phyloP scores from a whole-genome alignment of 805 yeast species.

The Wickerhamomyces ciferrii region DNA sequence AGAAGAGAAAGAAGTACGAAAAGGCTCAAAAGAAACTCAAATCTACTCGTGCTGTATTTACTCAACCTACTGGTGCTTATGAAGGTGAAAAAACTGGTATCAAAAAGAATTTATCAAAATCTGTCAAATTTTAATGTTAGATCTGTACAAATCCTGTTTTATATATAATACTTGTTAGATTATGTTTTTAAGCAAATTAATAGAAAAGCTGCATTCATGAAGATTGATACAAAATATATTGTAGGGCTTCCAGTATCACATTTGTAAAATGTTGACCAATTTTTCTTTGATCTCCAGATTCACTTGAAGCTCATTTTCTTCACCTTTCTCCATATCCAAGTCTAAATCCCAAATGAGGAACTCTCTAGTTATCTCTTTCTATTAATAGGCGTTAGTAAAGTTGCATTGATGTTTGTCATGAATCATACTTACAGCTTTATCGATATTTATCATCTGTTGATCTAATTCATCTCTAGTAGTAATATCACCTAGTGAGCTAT shows the following conservation, averaged over 20 bases:
- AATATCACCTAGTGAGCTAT: neutral
- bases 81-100: slow-evolving; percentile 97
- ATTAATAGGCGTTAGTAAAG: neutral
- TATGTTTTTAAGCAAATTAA: too few relatives aligned
- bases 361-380: slow-evolving; percentile 10
- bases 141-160: too few relatives aligned
- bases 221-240: too few relatives aligned
- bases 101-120: slow-evolving; percentile 85
- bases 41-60: slow-evolving; percentile 86
- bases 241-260: neutral
- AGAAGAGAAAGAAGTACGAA: slow-evolving; percentile 96
- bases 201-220: too few relatives aligned
- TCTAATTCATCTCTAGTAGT: neutral
- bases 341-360: slow-evolving; percentile 18
- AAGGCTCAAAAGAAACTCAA: slow-evolving; percentile 90
- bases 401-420: too few relatives aligned
- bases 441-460: neutral
- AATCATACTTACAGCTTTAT: neutral
- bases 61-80: slow-evolving; percentile 70
- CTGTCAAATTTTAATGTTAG: slow-evolving; percentile 67
- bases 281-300: neutral
- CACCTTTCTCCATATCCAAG: neutral
- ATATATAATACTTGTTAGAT: too few relatives aligned
- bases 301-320: neutral
- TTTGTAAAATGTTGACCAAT: slow-evolving; percentile 1